A percentile compares a stretch with the other conserved stretches of the same genome.
Conservation (phyloP, 2,329 filamentous ascomycete genomes). For the Colletotrichum ledebouriae region DNA sequence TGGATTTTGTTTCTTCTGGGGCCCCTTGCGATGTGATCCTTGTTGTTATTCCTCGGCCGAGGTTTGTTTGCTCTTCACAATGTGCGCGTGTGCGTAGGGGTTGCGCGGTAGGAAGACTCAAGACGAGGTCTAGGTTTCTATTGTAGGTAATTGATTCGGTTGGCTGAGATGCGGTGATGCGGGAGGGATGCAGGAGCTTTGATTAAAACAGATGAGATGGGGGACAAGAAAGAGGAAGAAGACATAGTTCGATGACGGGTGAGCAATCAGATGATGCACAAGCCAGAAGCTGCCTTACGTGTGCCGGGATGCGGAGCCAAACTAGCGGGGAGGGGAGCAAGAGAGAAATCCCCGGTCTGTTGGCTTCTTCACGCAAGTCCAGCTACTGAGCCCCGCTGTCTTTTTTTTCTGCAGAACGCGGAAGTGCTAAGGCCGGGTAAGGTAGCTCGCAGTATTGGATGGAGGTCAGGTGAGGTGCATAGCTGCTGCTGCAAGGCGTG, state of each 20-base stretch:
- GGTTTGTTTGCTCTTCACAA: not conserved
- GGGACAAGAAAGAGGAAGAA: not conserved
- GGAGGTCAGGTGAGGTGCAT: no score
- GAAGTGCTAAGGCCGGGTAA: no score
- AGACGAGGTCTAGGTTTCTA: not conserved
- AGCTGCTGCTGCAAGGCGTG: not conserved
- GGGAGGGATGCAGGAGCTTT: conserved; percentile 1
- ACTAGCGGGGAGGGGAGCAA: conserved; percentile 32
- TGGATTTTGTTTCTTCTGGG: conserved; percentile 21
- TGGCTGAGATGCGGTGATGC: not conserved
- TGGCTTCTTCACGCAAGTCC: not conserved
- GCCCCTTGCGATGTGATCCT: conserved; percentile 11
- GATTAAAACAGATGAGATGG: not conserved
- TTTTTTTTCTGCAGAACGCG: no score
- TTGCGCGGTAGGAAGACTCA: not conserved
- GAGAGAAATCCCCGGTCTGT: conserved; percentile 7
- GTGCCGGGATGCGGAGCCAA: conserved; percentile 28
- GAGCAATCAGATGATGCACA: conserved; percentile 39
- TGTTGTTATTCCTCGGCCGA: conserved; percentile 17
- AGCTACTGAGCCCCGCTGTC: no score
- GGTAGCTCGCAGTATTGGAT: no score
- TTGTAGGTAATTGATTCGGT: not conserved
- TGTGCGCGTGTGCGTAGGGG: not conserved
- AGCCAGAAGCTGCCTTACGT: conserved; percentile 19
- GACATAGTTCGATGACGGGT: conserved; percentile 17